phyloP scores from a whole-genome alignment of 768 basidiomycete species.

The Porphyrellus cyaneotinctus region DNA sequence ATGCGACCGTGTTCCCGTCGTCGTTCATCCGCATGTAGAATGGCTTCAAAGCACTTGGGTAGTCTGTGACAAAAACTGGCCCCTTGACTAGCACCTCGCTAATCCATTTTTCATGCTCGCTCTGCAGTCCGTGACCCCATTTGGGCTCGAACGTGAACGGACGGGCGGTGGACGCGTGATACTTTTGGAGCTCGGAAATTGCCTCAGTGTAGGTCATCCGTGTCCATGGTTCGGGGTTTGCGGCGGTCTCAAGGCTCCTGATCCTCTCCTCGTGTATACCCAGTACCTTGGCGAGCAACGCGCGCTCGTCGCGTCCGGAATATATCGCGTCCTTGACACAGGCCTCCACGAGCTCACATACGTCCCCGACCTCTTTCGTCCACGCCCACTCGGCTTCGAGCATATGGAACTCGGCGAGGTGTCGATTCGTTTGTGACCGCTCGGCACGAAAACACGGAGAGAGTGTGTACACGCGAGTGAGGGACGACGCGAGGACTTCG shows the following conservation, averaged over 20 bases:
- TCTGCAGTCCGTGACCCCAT: conserved; percentile 73
- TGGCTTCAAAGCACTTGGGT: conserved; percentile 79
- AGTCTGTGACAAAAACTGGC: conserved; percentile 90
- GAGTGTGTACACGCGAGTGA: conserved; percentile 86
- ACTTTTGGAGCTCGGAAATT: conserved; percentile 48
- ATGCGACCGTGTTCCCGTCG: conserved; percentile 66
- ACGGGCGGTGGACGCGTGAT: conserved; percentile 24
- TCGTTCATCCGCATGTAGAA: conserved; percentile 91
- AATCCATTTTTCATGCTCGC: conserved; percentile 92
- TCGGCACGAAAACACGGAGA: conserved; percentile 96
- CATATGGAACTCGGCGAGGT: conserved; percentile 99
- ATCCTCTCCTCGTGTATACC: conserved; percentile 35
- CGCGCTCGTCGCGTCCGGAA: conserved; percentile 31
- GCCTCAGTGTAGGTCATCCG: conserved; percentile 81
- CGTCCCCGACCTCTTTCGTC: conserved; percentile 40
- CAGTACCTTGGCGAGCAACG: conserved; percentile 30
- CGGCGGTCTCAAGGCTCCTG: conserved; percentile 35
- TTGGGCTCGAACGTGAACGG: conserved; percentile 53
- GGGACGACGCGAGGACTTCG: conserved; percentile 74
- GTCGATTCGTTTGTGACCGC: conserved; percentile 80
- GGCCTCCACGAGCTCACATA: conserved; percentile 57
- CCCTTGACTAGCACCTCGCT: conserved; percentile 62
- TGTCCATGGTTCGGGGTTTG: conserved; percentile 48
- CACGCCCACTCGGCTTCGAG: conserved; percentile 92
- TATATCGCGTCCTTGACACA: conserved; percentile 42